Percentiles rank a stretch among this genome's conserved stretches.
These are phyloP conservation scores for Zymoseptoria tritici DNA, from an alignment of 2,329 filamentous ascomycete species.

Conservation along the genomic window DNA sequence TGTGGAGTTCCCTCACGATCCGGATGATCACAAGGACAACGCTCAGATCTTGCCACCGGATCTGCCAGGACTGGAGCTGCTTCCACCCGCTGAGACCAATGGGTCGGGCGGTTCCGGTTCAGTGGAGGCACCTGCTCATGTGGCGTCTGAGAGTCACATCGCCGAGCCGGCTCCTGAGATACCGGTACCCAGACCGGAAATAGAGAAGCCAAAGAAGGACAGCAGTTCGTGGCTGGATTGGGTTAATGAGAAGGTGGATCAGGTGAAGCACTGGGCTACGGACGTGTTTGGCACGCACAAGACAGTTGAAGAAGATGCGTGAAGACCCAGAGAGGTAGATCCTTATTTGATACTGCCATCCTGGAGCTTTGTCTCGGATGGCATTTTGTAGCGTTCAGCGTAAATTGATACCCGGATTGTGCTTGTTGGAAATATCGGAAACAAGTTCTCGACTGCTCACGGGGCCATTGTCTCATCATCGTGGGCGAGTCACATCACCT, in stretches of 20 bases:
- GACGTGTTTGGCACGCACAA: constrained; percentile 17
- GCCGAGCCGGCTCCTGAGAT: constrained; percentile 1
- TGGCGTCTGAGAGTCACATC: neutral
- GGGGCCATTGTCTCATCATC: neutral
- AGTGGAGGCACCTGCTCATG: neutral
- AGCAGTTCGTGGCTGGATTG: constrained; percentile 25
- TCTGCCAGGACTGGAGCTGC: constrained; percentile 5
- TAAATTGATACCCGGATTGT: neutral
- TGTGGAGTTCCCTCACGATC: constrained; percentile 17
- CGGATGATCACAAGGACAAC: constrained; percentile 6
- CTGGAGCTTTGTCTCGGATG: neutral
- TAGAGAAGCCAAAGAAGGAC: constrained; percentile 13
- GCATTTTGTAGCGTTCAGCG: neutral
- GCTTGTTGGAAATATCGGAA: neutral
- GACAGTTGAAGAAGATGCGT: neutral
- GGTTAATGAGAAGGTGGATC: constrained; percentile 26
- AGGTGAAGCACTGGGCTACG: constrained; percentile 27
- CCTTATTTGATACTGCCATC: neutral
- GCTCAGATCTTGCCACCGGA: constrained; percentile 8
- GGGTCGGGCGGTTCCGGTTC: neutral
- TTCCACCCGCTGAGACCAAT: constrained; percentile 1
- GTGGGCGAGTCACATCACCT: neutral
- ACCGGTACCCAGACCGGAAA: constrained; percentile 11
- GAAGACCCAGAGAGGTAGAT: neutral
- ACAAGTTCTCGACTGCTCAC: neutral